Base-by-base conservation (phyloP, 1,284 basidiomycete species). In the Ceratobasidium sp. region DNA sequence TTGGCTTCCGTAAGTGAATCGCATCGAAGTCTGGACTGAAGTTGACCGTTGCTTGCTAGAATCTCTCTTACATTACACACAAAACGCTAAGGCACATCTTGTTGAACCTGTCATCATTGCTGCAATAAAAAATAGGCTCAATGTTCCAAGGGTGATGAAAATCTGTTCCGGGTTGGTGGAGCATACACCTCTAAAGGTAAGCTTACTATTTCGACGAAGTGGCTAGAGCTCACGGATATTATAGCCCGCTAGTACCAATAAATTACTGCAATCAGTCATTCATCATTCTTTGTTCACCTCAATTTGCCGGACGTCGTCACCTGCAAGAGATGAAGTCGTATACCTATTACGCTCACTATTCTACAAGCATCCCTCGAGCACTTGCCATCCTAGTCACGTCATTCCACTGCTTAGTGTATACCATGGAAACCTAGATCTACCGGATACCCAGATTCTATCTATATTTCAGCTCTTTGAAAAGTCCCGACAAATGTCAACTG, bases 321-420 rank as follows among this genome's bases (percentile, higher is more conserved):
- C 82, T 2, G 81, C 84, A 42, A 86, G 90, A 44, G 85, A 88
- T 33, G 84, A 85, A 1, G 84, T 94, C 50, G 84, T 92, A 40
- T 82, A 85, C 50, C 84, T 94, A 0, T 84, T 96, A 1, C 87
- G 91, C 74, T 84, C 85, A 0, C 86, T 97, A 2, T 97, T 96
- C 86, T 84, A 89, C 76, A 87, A 92, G 15, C 91, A 95, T 81
- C 93, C 95, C 0, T 85, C 88, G 23, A 94, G 94, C 81, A 92
- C 95, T 0, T 95, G 94, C 81, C 95, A 96, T 82, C 88, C 92
- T 9, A 92, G 91, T 10, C 94, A 96, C 80, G 85, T 97, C 67
- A 91, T 93, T 73, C 93, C 94, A 0, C 86, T 97, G 40, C 84
- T 94, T 44, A 85, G 85, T 7, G 85, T 96, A 0, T 98, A 98